Evolutionary conservation across 345 rosid species (phyloP), one percentile per base, ranked within the genome.

Genomic region (Populus alba): DNA sequence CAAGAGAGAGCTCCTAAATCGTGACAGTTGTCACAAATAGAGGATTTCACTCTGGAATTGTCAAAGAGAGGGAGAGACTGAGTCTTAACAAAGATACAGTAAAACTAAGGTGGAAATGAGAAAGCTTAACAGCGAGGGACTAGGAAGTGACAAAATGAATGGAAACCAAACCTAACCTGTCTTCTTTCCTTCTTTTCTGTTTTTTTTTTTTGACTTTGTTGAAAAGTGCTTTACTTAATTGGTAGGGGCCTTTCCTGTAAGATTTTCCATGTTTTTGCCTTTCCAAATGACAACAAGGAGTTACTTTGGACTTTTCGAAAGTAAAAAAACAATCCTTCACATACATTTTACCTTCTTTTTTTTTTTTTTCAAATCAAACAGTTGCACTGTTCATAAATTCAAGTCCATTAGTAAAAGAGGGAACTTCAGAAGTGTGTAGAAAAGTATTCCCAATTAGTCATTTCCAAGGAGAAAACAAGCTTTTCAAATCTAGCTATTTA

Each of bases 1-100:
- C 79, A 79, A 79, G 17, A 66, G 43, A 65, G 45, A 63, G 76
- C 71, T 69, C 47, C 66, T 66, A 81, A 83, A 77, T 77, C 47
- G 66, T 35, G 86, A 88, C 91, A 86, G 75, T 76, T 86, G 91
- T 79, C 88, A 22, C 2, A 75, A 80, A 78, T 70, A 73, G 82
- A 79, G 88, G 68, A 72, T 53, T 82, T 75, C 77, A 49, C 79
- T 78, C 78, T 31, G 49, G 39, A 67, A 75, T 65, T 65, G 80
- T 80, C 73, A 66, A 17, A 83, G 86, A 81, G 66, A 22, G 18
- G 35, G 37, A 49, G 81, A 83, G 84, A 83, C 76, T 57, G 51
- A 43, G 80, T 77, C 78, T 47, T 53, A 7, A 20, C 59, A 20
- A 17, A 7, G 59, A 53, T 20, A 18, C 59, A 20, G n/a, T 53